Evolutionary conservation across 768 basidiomycete species (phyloP).

Genomic region (Suillus clintonianus): DNA sequence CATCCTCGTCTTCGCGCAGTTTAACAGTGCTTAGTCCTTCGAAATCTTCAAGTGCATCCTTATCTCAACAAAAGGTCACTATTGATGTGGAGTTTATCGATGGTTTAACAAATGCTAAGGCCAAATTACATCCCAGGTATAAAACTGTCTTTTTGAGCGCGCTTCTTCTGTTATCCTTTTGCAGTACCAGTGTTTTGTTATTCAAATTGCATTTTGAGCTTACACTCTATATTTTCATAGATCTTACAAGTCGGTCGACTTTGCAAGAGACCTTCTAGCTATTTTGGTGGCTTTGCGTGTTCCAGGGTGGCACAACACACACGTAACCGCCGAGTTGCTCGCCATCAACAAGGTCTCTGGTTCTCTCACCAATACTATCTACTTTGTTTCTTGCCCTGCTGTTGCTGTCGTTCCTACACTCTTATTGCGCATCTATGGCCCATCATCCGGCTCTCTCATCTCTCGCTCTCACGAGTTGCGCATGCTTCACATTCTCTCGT

Average conservation of each 20-base stretch:
- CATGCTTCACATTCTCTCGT: constrained; percentile 87
- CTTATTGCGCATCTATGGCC: constrained; percentile 90
- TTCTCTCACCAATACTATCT: constrained; percentile 93
- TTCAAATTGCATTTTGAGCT: constrained; percentile 12
- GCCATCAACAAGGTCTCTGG: constrained; percentile 84
- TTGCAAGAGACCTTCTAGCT: constrained; percentile 56
- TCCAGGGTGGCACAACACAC: constrained; percentile 56
- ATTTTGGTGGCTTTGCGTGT: constrained; percentile 57
- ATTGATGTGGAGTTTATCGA: constrained; percentile 52
- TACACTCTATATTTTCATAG: constrained; percentile 39
- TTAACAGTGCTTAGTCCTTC: constrained; percentile 10
- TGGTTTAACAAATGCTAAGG: constrained; percentile 58
- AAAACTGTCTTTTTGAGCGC: constrained; percentile 38
- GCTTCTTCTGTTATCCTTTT: constrained; percentile 29
- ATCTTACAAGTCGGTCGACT: constrained; percentile 61
- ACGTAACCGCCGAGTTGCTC: constrained; percentile 49
- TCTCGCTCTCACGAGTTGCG: constrained; percentile 86
- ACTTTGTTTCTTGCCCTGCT: constrained; percentile 83
- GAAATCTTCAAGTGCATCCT: constrained; percentile 33
- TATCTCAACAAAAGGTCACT: constrained; percentile 37
- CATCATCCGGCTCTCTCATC: constrained; percentile 83
- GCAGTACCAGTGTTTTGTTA: constrained; percentile 20
- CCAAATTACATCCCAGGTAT: constrained; percentile 71
- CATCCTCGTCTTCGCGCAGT: constrained; percentile 9
- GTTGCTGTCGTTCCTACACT: constrained; percentile 58